Percentiles rank a stretch among this genome's conserved stretches.
Conservation (phyloP, 2,329 filamentous ascomycete species). For the Ceratocystis papillata region DNA sequence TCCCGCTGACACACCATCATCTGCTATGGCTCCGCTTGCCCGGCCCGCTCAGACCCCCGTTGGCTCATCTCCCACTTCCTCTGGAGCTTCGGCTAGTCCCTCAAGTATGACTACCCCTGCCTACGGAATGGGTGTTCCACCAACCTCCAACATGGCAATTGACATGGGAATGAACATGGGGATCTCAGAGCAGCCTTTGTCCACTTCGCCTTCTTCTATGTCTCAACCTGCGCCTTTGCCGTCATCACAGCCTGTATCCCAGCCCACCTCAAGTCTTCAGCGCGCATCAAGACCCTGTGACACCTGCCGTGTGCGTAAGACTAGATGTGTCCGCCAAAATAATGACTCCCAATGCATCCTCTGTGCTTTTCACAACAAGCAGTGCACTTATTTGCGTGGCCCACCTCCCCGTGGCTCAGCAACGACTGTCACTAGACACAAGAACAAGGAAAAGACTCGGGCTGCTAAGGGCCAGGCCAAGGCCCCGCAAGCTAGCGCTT, state of each 20-base stretch:
- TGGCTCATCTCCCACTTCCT: neutral
- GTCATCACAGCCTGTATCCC: neutral
- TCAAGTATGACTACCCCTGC: neutral
- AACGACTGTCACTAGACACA: slow-evolving; percentile 28
- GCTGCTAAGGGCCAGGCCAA: slow-evolving; percentile 11
- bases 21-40: neutral
- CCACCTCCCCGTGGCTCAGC: slow-evolving; percentile 30
- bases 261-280: slow-evolving; percentile 15
- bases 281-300: slow-evolving; percentile 43
- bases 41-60: neutral
- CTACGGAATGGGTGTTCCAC: neutral
- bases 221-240: slow-evolving; percentile 5
- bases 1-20: slow-evolving; percentile 8
- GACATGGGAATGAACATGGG: slow-evolving; percentile 15
- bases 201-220: slow-evolving; percentile 13
- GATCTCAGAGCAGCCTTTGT: neutral
- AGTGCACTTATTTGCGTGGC: slow-evolving; percentile 51
- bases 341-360: slow-evolving; percentile 49
- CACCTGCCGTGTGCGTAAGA: slow-evolving; percentile 55
- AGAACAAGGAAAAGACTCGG: slow-evolving; percentile 26
- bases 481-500: slow-evolving; percentile 22
- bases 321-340: slow-evolving; percentile 53
- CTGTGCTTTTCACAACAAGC: slow-evolving; percentile 56
- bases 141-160: slow-evolving; percentile 11
- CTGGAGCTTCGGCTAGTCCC: neutral